Evolutionary conservation across 108 stramenopile genomes (phyloP).

Genomic region (Nitzschia palea): DNA sequence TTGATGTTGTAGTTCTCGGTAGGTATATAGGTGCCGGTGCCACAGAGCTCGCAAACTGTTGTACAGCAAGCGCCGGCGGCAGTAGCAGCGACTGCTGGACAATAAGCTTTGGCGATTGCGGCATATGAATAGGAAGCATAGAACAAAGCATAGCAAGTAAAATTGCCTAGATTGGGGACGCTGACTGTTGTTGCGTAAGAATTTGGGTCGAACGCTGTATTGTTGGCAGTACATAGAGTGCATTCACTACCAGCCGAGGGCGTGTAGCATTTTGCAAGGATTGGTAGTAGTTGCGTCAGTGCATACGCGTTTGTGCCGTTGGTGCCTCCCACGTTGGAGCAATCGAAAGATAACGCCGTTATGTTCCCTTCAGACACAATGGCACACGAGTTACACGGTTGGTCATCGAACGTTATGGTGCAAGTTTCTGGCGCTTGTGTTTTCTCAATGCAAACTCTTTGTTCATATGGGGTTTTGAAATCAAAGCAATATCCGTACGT

Average conservation of each 20-base stretch:
- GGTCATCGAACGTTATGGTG: neutral
- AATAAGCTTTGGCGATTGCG: neutral
- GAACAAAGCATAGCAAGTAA: neutral
- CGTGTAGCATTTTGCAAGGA: neutral
- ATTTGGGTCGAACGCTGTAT: neutral
- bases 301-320: neutral
- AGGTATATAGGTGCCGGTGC: neutral
- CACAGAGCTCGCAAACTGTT: neutral
- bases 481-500: neutral
- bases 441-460: conserved; percentile 7
- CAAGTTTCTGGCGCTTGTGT: no score
- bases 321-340: neutral
- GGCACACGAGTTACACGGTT: neutral
- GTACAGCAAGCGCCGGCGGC: neutral
- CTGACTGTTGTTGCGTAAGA: neutral
- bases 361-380: neutral
- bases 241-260: neutral
- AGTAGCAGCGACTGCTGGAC: neutral
- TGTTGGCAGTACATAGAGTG: neutral
- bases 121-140: neutral
- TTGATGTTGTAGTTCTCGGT: neutral
- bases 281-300: neutral
- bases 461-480: neutral
- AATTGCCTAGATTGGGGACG: neutral
- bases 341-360: neutral